Base-by-base conservation (phyloP, 2,329 filamentous ascomycete genomes). In the Alternaria arborescens region DNA sequence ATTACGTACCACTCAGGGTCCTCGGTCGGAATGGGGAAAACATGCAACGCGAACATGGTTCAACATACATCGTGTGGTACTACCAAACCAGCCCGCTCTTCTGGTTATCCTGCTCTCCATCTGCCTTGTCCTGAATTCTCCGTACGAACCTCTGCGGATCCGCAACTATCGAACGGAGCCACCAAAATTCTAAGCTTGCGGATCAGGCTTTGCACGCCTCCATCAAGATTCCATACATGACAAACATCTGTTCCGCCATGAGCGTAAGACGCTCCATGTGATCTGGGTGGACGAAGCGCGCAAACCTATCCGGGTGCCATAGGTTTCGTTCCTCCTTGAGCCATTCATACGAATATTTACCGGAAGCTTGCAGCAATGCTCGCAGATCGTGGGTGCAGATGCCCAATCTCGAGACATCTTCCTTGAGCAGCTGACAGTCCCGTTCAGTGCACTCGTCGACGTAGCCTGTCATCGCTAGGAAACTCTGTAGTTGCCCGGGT, bases 291-390 rank as follows among this genome's bases (percentile, higher is more conserved):
- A 74, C 75, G 54, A 60, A 69, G 44, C 70, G 66, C 32, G 65
- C 70, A 44, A 77, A 77, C 28, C 66, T 70, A 44, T 78, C 75
- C 34, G 76, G 76, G 40, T 78, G 75, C 72, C 73, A 78, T 32
- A 69, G 44, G 55, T 68, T 71, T 16, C 75, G 66, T 44, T 69
- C 64, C 11, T 68, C 62, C 58, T 73, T 75, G 28, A 78, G 64
- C 62, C 68, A 72, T 16, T 67, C 66, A 30, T 64, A 60, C 1
- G 61, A 67, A 46, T 70, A 75, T 4, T 44, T 20, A 3, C 64
- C 71, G 8, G 72, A 73, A 6, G 71, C 74, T n/a, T 64, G 40
- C 38, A 78, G 60, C 24, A 78, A 48, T 22, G 48, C 55, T 38
- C 58, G 53, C 40, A 78, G 47, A 47, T 77, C 71, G 52, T 78